A percentile compares a stretch with the other conserved stretches of the same genome.
phyloP scores from a whole-genome alignment of 2,329 filamentous ascomycete species.

The Alternaria alternata region DNA sequence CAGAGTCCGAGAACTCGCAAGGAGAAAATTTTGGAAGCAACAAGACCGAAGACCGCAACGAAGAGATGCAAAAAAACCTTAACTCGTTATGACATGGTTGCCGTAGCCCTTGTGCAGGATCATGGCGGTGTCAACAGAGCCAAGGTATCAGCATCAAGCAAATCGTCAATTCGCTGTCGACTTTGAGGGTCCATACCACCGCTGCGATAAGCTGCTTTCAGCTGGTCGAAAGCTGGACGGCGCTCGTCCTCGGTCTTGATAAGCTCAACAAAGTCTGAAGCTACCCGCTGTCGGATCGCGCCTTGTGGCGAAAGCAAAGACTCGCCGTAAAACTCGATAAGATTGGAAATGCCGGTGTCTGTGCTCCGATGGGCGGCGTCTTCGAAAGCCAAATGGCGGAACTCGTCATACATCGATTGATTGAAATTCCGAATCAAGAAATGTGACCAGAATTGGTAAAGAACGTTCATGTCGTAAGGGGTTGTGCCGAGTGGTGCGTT shows the following conservation, averaged over 20 bases:
- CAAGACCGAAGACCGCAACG: slow-evolving; percentile 20
- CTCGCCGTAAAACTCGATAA: slow-evolving; percentile 72
- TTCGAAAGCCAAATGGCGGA: slow-evolving; percentile 71
- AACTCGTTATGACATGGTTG: neutral
- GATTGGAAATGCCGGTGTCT: slow-evolving; percentile 66
- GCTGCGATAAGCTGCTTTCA: slow-evolving; percentile 63
- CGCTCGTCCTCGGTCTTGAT: slow-evolving; percentile 58
- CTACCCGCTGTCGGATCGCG: slow-evolving; percentile 62
- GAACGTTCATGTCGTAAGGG: slow-evolving; percentile 68
- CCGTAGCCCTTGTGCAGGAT: slow-evolving; percentile 11
- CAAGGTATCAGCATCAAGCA: slow-evolving; percentile 61
- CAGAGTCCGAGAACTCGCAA: slow-evolving; percentile 27
- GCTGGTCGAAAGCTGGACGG: slow-evolving; percentile 59
- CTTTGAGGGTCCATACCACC: slow-evolving; percentile 64
- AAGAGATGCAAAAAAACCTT: neutral
- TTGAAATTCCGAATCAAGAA: slow-evolving; percentile 79
- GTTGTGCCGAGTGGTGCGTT: slow-evolving; percentile 55
- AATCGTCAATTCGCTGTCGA: slow-evolving; percentile 63
- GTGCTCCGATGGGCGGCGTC: slow-evolving; percentile 64
- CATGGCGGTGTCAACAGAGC: slow-evolving; percentile 58
- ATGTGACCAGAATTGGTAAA: slow-evolving; percentile 79
- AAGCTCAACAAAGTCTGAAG: slow-evolving; percentile 63
- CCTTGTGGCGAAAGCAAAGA: slow-evolving; percentile 60
- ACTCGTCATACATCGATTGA: slow-evolving; percentile 76
- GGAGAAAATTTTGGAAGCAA: slow-evolving; percentile 31